A percentile compares a stretch with the other conserved stretches of the same genome.
These are phyloP conservation scores for Solanum ahanhuiri DNA, from an alignment of 257 asterid species.

Conservation along the genomic window DNA sequence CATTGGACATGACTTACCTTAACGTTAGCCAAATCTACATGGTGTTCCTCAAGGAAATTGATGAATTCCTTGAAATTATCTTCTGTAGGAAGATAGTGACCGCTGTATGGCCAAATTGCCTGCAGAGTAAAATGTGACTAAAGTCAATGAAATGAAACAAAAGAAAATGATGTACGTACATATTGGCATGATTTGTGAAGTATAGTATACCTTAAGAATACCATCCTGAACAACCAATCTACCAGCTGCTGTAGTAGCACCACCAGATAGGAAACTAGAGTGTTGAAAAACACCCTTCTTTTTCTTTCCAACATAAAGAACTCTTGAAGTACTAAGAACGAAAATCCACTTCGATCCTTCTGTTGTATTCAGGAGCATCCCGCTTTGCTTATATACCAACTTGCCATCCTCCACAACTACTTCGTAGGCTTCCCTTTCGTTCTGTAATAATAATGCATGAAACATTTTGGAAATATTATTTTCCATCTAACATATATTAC, in stretches of 20 bases:
- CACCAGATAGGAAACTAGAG: constrained; percentile 52
- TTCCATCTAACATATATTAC: neutral
- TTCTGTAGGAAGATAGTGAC: constrained; percentile 78
- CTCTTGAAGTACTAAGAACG: constrained; percentile 51
- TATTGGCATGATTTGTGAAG: neutral
- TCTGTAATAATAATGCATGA: constrained; percentile 11
- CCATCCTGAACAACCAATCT: constrained; percentile 49
- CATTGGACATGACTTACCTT: constrained; percentile 28
- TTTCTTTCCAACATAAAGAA: constrained; percentile 39
- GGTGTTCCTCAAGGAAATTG: constrained; percentile 44
- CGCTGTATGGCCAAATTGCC: constrained; percentile 77
- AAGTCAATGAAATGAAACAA: neutral
- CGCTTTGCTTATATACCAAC: constrained; percentile 37
- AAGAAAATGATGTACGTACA: neutral
- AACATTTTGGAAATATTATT: neutral
- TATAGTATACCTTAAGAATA: constrained; percentile 38
- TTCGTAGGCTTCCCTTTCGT: constrained; percentile 48
- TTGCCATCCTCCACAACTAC: constrained; percentile 50
- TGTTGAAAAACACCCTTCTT: constrained; percentile 54
- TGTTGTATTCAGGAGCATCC: constrained; percentile 30
- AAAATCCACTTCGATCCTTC: constrained; percentile 62
- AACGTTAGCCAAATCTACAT: constrained; percentile 47
- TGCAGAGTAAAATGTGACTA: constrained; percentile 1
- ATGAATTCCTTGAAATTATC: constrained; percentile 61
- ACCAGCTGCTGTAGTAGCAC: constrained; percentile 58